Percentiles rank a stretch among this genome's conserved stretches.
phyloP scores from a whole-genome alignment of 2,329 filamentous ascomycete species.

The Coniochaeta sp. region DNA sequence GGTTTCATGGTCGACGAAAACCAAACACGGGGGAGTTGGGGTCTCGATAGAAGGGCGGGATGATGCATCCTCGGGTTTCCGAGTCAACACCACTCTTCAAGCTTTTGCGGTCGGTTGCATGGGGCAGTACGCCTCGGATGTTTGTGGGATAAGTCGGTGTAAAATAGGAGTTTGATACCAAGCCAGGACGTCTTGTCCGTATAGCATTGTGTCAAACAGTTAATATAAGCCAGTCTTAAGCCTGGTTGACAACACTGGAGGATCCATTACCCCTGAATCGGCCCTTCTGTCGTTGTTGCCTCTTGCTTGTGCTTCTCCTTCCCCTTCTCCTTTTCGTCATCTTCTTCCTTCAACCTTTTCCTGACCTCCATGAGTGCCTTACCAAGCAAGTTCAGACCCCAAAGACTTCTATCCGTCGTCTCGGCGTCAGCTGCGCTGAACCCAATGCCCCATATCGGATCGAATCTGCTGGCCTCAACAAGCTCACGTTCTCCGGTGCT shows the following conservation, averaged over 20 bases:
- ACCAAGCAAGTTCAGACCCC: constrained; percentile 61
- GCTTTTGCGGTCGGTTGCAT: neutral
- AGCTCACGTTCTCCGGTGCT: constrained; percentile 53
- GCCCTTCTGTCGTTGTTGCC: no score
- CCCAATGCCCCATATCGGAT: constrained; percentile 62
- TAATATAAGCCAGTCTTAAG: neutral
- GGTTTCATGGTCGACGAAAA: neutral
- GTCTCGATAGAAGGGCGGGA: neutral
- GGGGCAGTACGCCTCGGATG: neutral
- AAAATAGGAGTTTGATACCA: neutral
- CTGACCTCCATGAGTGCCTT: constrained; percentile 54
- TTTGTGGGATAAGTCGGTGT: neutral
- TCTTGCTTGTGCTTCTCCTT: no score
- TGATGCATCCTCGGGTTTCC: neutral
- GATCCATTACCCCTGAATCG: no score
- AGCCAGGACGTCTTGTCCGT: neutral
- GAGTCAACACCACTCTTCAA: constrained; percentile 12
- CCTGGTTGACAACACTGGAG: neutral
- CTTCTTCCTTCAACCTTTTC: constrained; percentile 38
- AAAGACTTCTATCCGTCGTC: constrained; percentile 33
- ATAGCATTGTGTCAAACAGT: neutral
- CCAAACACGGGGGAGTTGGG: neutral
- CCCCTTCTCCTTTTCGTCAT: constrained; percentile 9
- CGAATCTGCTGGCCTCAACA: constrained; percentile 54
- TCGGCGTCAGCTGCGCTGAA: constrained; percentile 45